A percentile compares a stretch with the other conserved stretches of the same genome.
These are phyloP conservation scores for Fraxinus sp. DNA, from an alignment of 305 asterid species.

Conservation along the genomic window DNA sequence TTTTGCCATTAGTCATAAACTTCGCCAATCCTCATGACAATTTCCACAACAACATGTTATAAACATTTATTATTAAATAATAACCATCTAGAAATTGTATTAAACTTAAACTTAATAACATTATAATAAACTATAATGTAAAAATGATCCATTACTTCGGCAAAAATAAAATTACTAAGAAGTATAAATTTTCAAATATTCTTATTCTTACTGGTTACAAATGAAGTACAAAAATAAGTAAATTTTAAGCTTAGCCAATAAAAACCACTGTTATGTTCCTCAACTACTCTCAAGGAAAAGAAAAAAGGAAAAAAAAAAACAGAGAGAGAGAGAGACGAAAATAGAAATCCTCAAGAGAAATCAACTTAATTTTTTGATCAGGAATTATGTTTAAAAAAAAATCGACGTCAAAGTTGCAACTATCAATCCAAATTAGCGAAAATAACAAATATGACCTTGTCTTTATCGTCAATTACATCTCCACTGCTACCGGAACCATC, in stretches of 20 bases:
- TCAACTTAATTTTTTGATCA: neutral
- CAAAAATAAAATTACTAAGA: neutral
- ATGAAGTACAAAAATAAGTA: neutral
- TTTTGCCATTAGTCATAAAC: neutral
- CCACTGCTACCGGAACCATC: constrained; percentile 29
- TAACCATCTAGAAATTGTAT: neutral
- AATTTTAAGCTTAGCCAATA: neutral
- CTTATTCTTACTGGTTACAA: neutral
- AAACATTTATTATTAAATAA: neutral
- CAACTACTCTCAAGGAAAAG: neutral
- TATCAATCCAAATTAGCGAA: neutral
- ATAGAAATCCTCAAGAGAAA: neutral
- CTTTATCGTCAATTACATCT: constrained; percentile 48
- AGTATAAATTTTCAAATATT: neutral
- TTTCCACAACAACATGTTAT: neutral
- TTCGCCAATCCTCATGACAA: neutral
- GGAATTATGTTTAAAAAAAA: neutral
- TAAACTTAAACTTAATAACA: neutral
- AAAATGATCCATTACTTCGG: neutral
- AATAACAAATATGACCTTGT: constrained; percentile 43
- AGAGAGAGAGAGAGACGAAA: neutral
- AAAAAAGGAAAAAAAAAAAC: neutral
- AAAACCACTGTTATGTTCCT: neutral
- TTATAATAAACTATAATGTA: neutral
- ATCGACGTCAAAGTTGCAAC: constrained; percentile 9